Evolutionary conservation across 805 yeast species (phyloP).

Genomic region (Saturnispora bothae): DNA sequence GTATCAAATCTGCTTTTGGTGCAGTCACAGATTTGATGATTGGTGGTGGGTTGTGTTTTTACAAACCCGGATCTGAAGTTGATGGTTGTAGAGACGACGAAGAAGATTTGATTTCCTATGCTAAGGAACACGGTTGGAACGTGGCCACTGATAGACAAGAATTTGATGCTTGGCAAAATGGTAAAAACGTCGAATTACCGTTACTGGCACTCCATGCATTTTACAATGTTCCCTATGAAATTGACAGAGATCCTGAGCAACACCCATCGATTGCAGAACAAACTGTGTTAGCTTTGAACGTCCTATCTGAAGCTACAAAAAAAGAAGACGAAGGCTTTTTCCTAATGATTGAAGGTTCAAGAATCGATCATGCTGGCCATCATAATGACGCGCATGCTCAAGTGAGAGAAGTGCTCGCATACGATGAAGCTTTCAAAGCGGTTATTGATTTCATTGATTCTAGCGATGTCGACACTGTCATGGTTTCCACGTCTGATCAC

Average conservation of each 20-base stretch:
- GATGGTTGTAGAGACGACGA: slow-evolving; percentile 68
- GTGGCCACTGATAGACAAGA: slow-evolving; percentile 48
- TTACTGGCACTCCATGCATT: slow-evolving; percentile 66
- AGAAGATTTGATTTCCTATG: slow-evolving; percentile 57
- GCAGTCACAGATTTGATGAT: slow-evolving; percentile 71
- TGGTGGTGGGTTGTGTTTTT: slow-evolving; percentile 89
- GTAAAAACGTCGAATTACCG: slow-evolving; percentile 62
- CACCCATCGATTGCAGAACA: slow-evolving; percentile 77
- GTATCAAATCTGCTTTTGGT: slow-evolving; percentile 64
- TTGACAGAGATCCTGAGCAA: slow-evolving; percentile 53
- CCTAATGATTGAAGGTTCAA: slow-evolving; percentile 78
- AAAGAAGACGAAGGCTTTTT: slow-evolving; percentile 79
- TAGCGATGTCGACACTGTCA: slow-evolving; percentile 64
- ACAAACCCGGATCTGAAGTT: slow-evolving; percentile 38
- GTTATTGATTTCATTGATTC: slow-evolving; percentile 60
- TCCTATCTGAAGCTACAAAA: slow-evolving; percentile 54
- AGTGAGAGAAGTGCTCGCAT: slow-evolving; percentile 82
- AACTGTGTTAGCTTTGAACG: slow-evolving; percentile 60
- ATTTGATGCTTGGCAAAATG: slow-evolving; percentile 48
- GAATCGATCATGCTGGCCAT: slow-evolving; percentile 95
- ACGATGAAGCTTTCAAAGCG: slow-evolving; percentile 69
- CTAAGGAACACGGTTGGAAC: slow-evolving; percentile 49
- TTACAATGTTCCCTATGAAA: slow-evolving; percentile 72
- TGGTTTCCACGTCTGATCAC: slow-evolving; percentile 83
- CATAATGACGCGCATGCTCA: slow-evolving; percentile 91